phyloP scores from a whole-genome alignment of 768 basidiomycete genomes.

The Amanita inopinata region DNA sequence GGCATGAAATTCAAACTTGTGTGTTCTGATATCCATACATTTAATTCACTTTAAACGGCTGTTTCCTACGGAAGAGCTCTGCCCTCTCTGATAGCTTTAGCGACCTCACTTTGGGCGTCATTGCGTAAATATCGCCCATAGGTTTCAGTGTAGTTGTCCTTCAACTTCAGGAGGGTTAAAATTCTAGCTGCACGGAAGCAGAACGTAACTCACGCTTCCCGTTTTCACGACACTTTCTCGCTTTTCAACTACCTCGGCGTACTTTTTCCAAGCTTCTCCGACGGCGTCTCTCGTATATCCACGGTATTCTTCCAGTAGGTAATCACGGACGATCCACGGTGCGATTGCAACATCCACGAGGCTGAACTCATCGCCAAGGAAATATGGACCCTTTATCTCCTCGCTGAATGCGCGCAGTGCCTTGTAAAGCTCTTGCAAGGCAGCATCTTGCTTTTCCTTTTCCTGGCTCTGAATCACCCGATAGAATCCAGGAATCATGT shows the following conservation, averaged over 20 bases:
- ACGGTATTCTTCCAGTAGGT: slow-evolving; percentile 32
- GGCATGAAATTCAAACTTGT: no score
- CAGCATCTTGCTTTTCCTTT: slow-evolving; percentile 23
- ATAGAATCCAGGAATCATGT: slow-evolving; percentile 1
- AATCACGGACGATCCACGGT: slow-evolving; percentile 38
- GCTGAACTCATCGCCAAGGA: slow-evolving; percentile 36
- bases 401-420: slow-evolving; percentile 26
- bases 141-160: slow-evolving; percentile 33
- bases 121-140: slow-evolving; percentile 48
- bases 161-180: slow-evolving; percentile 22
- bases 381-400: slow-evolving; percentile 35
- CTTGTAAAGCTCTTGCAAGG: slow-evolving; percentile 27
- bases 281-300: slow-evolving; percentile 27
- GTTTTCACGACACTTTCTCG: slow-evolving; percentile 33
- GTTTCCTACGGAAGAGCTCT: slow-evolving; percentile 28
- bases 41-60: no score
- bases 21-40: no score
- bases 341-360: slow-evolving; percentile 37
- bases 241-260: slow-evolving; percentile 23
- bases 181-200: not conserved
- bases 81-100: slow-evolving; percentile 40
- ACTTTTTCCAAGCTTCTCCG: slow-evolving; percentile 28
- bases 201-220: slow-evolving; percentile 19
- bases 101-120: slow-evolving; percentile 44
- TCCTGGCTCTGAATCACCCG: slow-evolving; percentile 21